phyloP scores from a whole-genome alignment of 1,139 yeast species.

The Candida glucosophila region DNA sequence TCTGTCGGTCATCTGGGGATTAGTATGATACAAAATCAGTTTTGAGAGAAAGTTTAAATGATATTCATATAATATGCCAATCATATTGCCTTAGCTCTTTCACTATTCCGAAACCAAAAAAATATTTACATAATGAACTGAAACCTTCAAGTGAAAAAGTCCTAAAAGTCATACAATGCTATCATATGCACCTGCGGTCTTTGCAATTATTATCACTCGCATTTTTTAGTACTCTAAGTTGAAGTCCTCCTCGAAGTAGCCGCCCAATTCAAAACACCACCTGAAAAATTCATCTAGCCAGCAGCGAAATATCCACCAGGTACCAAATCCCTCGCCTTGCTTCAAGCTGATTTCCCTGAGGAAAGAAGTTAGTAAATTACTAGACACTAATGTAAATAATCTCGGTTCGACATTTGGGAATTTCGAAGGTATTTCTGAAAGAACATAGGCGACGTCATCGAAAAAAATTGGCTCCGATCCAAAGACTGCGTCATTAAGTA shows the following conservation, averaged over 20 bases:
- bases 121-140: no score
- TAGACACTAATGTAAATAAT: constrained; percentile 44
- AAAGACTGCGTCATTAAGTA: constrained; percentile 3
- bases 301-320: constrained; percentile 73
- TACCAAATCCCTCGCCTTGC: constrained; percentile 58
- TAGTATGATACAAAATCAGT: no score
- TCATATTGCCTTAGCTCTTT: no score
- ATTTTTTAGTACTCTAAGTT: no score
- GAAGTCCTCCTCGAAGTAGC: constrained; percentile 39
- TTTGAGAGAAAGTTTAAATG: no score
- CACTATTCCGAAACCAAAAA: no score
- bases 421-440: constrained; percentile 37
- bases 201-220: no score
- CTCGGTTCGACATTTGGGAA: constrained; percentile 46
- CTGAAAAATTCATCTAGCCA: constrained; percentile 72
- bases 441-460: constrained; percentile 14
- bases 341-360: constrained; percentile 52
- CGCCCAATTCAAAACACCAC: constrained; percentile 66
- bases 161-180: no score
- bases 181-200: no score
- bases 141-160: no score
- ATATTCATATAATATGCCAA: no score
- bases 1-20: no score
- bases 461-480: constrained; percentile 3
- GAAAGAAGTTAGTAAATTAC: constrained; percentile 53